These are phyloP conservation scores for Anastatica hierochuntica DNA, from an alignment of 345 rosid species.

Conservation along the genomic window DNA sequence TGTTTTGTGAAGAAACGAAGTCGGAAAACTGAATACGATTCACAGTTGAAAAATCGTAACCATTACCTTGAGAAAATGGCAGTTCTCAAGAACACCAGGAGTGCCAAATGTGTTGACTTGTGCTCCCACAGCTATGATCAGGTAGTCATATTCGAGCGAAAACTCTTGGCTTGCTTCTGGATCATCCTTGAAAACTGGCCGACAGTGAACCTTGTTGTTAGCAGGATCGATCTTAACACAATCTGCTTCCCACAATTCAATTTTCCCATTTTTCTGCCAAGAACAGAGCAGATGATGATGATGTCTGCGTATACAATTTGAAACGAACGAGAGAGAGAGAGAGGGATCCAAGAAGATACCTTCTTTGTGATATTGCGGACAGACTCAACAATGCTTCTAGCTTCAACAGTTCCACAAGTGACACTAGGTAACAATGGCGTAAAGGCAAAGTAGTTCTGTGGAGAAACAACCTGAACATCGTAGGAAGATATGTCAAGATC, in stretches of 20 bases:
- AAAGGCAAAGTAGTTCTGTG: slow-evolving; percentile 89
- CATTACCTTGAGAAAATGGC: slow-evolving; percentile 82
- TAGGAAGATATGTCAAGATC: slow-evolving; percentile 57
- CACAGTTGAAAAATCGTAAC: neutral
- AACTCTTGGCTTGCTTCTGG: slow-evolving; percentile 50
- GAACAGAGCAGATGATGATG: neutral
- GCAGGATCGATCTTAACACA: slow-evolving; percentile 70
- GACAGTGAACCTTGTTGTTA: slow-evolving; percentile 51
- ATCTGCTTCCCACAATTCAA: slow-evolving; percentile 83
- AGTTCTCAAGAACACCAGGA: slow-evolving; percentile 92
- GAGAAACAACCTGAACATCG: slow-evolving; percentile 86
- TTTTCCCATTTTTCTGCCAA: slow-evolving; percentile 63
- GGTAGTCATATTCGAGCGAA: slow-evolving; percentile 69
- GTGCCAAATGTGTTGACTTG: slow-evolving; percentile 87
- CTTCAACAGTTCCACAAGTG: slow-evolving; percentile 95
- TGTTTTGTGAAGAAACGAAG: neutral
- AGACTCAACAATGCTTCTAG: slow-evolving; percentile 90
- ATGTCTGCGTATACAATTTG: neutral
- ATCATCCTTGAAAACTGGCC: slow-evolving; percentile 41
- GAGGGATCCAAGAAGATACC: slow-evolving; percentile 34
- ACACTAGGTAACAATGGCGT: slow-evolving; percentile 93
- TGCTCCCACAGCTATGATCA: slow-evolving; percentile 84
- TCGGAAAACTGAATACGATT: neutral
- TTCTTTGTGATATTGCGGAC: slow-evolving; percentile 76
- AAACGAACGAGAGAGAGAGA: too few species aligned